Conservation (phyloP, 345 rosid species). For the Arabis alpina region DNA sequence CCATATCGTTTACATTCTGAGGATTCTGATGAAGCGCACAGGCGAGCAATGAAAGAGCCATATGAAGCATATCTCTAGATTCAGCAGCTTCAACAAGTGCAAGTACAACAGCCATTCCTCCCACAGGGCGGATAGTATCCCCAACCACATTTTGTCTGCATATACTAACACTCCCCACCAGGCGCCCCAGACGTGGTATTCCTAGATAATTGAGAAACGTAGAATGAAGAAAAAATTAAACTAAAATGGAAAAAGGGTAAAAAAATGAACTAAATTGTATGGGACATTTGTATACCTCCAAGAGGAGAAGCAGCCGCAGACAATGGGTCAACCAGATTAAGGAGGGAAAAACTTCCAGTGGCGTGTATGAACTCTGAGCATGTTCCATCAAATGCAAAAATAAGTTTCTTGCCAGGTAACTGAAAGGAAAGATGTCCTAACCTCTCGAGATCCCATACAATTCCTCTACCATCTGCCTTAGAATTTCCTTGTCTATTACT, state of each 20-base stretch:
- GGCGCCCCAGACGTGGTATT: conserved; percentile 91
- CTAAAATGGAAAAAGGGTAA: conserved; percentile 1
- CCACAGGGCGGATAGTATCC: conserved; percentile 75
- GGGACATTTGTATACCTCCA: conserved; percentile 59
- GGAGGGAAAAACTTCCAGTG: conserved; percentile 71
- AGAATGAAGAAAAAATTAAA: conserved; percentile 2
- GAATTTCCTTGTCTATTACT: conserved; percentile 64
- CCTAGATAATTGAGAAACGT: conserved; percentile 48
- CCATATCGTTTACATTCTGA: conserved; percentile 88
- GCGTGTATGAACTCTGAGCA: conserved; percentile 69
- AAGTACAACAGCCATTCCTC: conserved; percentile 79
- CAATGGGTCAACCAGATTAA: conserved; percentile 94
- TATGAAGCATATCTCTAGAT: conserved; percentile 89
- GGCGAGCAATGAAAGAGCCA: conserved; percentile 83
- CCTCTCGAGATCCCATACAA: conserved; percentile 94
- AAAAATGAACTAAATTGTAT: background rate
- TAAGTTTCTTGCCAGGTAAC: conserved; percentile 90
- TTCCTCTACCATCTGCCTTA: conserved; percentile 87
- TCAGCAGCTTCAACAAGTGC: conserved; percentile 91
- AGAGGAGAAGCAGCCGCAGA: conserved; percentile 97
- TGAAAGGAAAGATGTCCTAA: conserved; percentile 78
- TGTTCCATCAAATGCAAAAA: conserved; percentile 95
- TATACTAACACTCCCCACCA: conserved; percentile 70
- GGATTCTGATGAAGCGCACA: conserved; percentile 89
- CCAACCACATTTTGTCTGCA: conserved; percentile 88